phyloP scores from a whole-genome alignment of 768 basidiomycete genomes.

The Mrakia frigida region DNA sequence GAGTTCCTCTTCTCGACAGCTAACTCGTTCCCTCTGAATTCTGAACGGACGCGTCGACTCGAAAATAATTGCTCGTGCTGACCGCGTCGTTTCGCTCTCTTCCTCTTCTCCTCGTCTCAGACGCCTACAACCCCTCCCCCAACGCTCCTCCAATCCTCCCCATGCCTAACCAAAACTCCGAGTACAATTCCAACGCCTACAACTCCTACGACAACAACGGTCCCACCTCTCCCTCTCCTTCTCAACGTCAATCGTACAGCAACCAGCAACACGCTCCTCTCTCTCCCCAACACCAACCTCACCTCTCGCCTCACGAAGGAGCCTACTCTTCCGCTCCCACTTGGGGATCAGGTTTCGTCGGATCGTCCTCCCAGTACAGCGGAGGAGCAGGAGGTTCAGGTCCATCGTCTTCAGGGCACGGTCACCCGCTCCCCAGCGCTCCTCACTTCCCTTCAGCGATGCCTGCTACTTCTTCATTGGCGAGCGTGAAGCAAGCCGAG shows the following conservation, averaged over 20 bases:
- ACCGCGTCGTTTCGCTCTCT: background rate
- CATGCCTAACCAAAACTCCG: background rate
- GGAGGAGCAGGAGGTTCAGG: background rate
- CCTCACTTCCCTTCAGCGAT: background rate
- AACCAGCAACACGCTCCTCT: background rate
- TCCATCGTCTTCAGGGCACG: background rate
- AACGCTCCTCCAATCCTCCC: background rate
- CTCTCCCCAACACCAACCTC: background rate
- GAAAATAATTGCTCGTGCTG: background rate
- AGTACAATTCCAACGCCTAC: background rate
- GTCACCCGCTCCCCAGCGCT: background rate
- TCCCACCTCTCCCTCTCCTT: background rate
- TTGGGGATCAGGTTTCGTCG: constrained; percentile 4
- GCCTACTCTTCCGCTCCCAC: background rate
- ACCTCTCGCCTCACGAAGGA: background rate
- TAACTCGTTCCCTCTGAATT: too few relatives aligned
- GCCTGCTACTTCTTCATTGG: background rate
- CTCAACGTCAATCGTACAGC: constrained; percentile 2
- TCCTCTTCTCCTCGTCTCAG: background rate
- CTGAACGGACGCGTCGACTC: background rate
- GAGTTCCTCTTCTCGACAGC: background rate
- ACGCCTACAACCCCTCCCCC: constrained; percentile 1
- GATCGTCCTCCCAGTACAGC: background rate
- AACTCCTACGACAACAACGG: background rate
- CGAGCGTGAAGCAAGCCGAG: background rate